These are phyloP conservation scores for Fusarium sp. DNA, from an alignment of 2,329 filamentous ascomycete species.

Conservation along the genomic window DNA sequence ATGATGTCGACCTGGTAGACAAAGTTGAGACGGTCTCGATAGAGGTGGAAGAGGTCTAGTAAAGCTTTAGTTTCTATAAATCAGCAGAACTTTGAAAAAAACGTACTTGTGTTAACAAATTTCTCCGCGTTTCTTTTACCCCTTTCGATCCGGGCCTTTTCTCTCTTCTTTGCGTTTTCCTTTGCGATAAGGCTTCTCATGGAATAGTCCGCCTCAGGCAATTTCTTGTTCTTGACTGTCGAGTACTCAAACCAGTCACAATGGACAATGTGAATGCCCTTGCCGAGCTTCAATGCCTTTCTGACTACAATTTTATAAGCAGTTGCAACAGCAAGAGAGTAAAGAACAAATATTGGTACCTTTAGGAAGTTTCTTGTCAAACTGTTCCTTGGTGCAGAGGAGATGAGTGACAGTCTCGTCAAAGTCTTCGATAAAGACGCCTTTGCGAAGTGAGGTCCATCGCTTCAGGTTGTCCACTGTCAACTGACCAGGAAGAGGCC, in stretches of 20 bases:
- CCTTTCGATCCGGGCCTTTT: slow-evolving; percentile 51
- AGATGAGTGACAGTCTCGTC: slow-evolving; percentile 76
- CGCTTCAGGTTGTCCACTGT: slow-evolving; percentile 67
- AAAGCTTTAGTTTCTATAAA: neutral
- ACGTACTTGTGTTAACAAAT: slow-evolving; percentile 62
- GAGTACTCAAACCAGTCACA: slow-evolving; percentile 67
- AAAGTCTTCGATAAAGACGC: slow-evolving; percentile 64
- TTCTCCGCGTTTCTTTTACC: slow-evolving; percentile 56
- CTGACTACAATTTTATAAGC: slow-evolving; percentile 48
- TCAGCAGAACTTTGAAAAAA: neutral
- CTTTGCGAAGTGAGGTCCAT: slow-evolving; percentile 75
- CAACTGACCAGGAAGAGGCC: slow-evolving; percentile 64
- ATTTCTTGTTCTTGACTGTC: slow-evolving; percentile 47
- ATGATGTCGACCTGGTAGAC: slow-evolving; percentile 72
- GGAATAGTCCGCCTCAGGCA: slow-evolving; percentile 55
- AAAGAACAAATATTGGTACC: slow-evolving; percentile 44
- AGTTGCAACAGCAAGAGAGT: neutral
- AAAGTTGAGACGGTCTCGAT: slow-evolving; percentile 71
- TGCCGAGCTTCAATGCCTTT: slow-evolving; percentile 52
- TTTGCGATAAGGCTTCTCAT: slow-evolving; percentile 52
- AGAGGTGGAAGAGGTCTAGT: slow-evolving; percentile 72
- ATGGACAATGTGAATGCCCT: slow-evolving; percentile 57
- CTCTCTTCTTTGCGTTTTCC: slow-evolving; percentile 48
- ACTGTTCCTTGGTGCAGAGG: slow-evolving; percentile 73
- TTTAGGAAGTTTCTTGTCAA: slow-evolving; percentile 57